Evolutionary conservation across 108 stramenopile genomes (phyloP), one percentile per base, ranked within the genome.

Genomic region (Seminavis robusta): DNA sequence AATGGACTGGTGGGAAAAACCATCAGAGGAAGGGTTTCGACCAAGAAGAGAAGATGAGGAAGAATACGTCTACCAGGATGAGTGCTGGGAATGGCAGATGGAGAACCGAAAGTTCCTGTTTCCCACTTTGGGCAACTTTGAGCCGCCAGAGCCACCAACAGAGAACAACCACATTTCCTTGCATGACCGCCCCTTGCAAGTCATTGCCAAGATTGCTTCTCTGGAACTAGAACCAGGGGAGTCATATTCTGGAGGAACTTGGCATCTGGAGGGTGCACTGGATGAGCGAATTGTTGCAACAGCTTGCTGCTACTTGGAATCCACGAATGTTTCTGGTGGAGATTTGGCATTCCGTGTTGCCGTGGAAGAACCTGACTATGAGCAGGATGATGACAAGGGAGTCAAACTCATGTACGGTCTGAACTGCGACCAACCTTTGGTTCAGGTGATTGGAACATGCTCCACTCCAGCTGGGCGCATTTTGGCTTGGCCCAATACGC

Each of bases 191-290:
- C 48, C 48, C 23, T 27, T 49, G 26, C 48, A 49, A 26, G 48
- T 49, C 26, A 49, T 49, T 49, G 48, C 29, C 48, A 49, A 49
- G 23, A 29, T 49, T 49, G 48, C 48, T 15, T 49, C 48, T 27
- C 7, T 49, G 48, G 48, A 49, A 29, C 4, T 49, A 8, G 23
- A 49, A 26, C 48, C 48, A 8, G 6, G 21, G 4, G 9, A 10
- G 4, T 49, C 48, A 3, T 49, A 49, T 27, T 3, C 24, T 23
- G 48, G 48, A 4, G 48, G 48, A 7, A 27, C 29, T 49, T 49
- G 48, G 48, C 48, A 49, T 49, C 26, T 49, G 28, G 48, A 49
- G 29, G 48, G 48, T 6, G 29, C 48, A 28, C 6, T 49, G 28
- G 48, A 6, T 6, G 48, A 49, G 29, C 48, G 48, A 13, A 49